phyloP scores from a whole-genome alignment of 305 asterid genomes.

The Petunia hybrid region DNA sequence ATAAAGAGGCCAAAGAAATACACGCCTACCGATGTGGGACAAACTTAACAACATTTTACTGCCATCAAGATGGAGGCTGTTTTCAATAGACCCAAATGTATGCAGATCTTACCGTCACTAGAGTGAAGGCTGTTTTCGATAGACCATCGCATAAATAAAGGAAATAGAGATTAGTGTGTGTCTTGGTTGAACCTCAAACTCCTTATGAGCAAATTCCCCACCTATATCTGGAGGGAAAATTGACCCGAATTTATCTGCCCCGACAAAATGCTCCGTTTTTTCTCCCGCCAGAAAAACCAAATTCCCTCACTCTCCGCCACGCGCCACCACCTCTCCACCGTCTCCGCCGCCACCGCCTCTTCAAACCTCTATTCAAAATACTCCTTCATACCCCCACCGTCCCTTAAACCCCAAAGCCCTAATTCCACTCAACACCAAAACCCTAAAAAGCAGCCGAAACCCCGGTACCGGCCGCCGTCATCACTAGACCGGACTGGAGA shows the following conservation, averaged over 20 bases:
- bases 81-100: too few species aligned
- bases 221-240: neutral
- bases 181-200: neutral
- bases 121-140: too few species aligned
- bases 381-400: slow-evolving; percentile 67
- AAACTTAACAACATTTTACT: too few species aligned
- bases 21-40: too few species aligned
- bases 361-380: slow-evolving; percentile 69
- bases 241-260: slow-evolving; percentile 8
- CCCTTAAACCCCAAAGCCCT: slow-evolving; percentile 53
- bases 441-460: slow-evolving; percentile 50
- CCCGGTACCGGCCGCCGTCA: slow-evolving; percentile 85
- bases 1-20: too few species aligned
- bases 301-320: slow-evolving; percentile 30
- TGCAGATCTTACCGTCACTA: too few species aligned
- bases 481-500: slow-evolving; percentile 59
- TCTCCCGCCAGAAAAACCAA: slow-evolving; percentile 50
- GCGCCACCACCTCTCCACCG: slow-evolving; percentile 48
- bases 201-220: neutral
- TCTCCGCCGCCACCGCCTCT: slow-evolving; percentile 32
- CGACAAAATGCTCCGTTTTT: slow-evolving; percentile 42
- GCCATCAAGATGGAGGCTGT: too few species aligned
- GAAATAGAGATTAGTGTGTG: neutral
- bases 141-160: too few species aligned
- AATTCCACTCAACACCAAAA: slow-evolving; percentile 34